These are phyloP conservation scores for Pseudomassariella vexata DNA, from an alignment of 2,329 filamentous ascomycete genomes.

Conservation along the genomic window DNA sequence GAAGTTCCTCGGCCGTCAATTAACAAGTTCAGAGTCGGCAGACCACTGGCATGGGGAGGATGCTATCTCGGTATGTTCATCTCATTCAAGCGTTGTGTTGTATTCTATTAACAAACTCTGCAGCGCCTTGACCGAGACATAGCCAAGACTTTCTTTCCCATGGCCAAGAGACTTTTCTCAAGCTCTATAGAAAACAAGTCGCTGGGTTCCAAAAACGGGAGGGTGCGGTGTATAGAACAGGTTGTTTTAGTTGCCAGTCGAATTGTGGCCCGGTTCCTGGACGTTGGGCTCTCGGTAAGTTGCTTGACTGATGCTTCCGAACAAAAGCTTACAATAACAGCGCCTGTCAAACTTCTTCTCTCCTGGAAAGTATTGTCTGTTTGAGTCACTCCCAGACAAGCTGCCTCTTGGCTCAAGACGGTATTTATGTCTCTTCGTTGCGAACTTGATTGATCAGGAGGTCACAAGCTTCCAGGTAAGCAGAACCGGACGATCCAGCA, in stretches of 20 bases:
- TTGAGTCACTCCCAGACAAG: slow-evolving; percentile 34
- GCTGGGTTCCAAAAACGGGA: slow-evolving; percentile 16
- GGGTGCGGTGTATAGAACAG: slow-evolving; percentile 34
- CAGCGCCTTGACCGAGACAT: slow-evolving; percentile 44
- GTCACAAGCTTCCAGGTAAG: slow-evolving; percentile 38
- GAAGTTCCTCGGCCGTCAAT: slow-evolving; percentile 31
- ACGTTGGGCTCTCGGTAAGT: slow-evolving; percentile 35
- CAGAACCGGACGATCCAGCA: slow-evolving; percentile 2
- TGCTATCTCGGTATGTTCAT: slow-evolving; percentile 32
- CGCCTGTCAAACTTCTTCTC: slow-evolving; percentile 40
- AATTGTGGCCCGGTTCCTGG: slow-evolving; percentile 38
- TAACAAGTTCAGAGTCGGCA: slow-evolving; percentile 21
- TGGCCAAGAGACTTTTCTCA: slow-evolving; percentile 35
- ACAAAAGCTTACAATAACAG: slow-evolving; percentile 20
- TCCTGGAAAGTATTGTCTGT: slow-evolving; percentile 42
- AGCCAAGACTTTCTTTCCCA: slow-evolving; percentile 39
- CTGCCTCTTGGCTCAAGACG: slow-evolving; percentile 35
- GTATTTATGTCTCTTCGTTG: slow-evolving; percentile 45
- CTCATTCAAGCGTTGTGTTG: background rate
- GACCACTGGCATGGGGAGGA: slow-evolving; percentile 39
- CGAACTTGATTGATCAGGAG: slow-evolving; percentile 39
- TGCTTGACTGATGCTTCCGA: background rate
- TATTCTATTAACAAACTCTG: background rate
- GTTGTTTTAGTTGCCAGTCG: slow-evolving; percentile 38
- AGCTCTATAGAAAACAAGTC: slow-evolving; percentile 14